Base-by-base conservation (phyloP, 169 alveolate genomes). In the Plasmodium reichenowi region DNA sequence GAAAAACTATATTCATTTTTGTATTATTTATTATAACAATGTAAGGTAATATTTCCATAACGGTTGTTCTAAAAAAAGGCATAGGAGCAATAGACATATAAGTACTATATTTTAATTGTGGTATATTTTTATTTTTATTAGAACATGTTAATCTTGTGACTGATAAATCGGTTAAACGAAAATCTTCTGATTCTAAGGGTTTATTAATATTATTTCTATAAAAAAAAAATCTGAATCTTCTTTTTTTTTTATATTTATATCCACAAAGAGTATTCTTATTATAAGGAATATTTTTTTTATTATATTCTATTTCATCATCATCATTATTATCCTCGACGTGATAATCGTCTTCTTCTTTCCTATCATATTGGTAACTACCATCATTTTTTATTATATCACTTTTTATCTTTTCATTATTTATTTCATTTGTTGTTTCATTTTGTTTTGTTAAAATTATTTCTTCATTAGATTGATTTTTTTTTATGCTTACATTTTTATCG, bases 21-120 rank as follows among this genome's bases (percentile, higher is more conserved):
- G 88, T 73, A 63, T 90, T 90, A 47, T 85, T 85, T 56, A 83
- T 80, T 47, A 71, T 50, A 4, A 95, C 95, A n/a, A 91, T 93
- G 70, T 92, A 93, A 15, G 97, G 97, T 58, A 95, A 78, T 0
- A 95, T 88, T 93, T 94, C 96, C 67, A 93, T 90, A 17, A 95
- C 94, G 13, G 95, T 93, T 12, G 97, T 95, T 22, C 97, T 74
- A 75, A 93, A 95, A 78, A 93, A 95, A n/a, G 97, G 97, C 63
- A 94, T 92, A 12, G 97, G 97, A 22, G 96, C 96, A 54, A 95
- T 94, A 22, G 95, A 93, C 90, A 94, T 94, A 32, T 95, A 87
- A 54, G 93, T 88, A 67, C 94, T 78, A 70, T 93, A 95, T 68
- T 93, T 95, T 73, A 95, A 92, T 60, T 80, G 75, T 7, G 97